Percentiles rank a stretch among this genome's conserved stretches.
These are phyloP conservation scores for Arachnopeziza araneosa DNA, from an alignment of 2,329 filamentous ascomycete species.

Conservation along the genomic window DNA sequence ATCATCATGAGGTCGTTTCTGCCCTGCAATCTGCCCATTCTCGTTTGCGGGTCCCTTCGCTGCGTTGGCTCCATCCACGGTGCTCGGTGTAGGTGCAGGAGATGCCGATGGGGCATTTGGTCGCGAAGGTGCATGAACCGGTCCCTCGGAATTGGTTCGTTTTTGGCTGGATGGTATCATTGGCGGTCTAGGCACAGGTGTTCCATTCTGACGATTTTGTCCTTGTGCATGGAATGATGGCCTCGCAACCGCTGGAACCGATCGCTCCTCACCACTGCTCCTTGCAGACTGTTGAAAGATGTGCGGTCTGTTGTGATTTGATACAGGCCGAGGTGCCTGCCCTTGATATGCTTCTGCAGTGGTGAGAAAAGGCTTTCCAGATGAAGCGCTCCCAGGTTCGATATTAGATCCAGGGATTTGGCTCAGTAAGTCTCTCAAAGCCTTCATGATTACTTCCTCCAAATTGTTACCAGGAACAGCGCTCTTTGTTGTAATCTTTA, in stretches of 20 bases:
- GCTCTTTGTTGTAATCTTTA: slow-evolving; percentile 12
- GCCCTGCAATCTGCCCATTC: slow-evolving; percentile 13
- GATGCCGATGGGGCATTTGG: slow-evolving; percentile 19
- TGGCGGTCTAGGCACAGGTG: slow-evolving; percentile 26
- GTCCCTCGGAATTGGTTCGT: slow-evolving; percentile 21
- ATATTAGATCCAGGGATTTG: slow-evolving; percentile 18
- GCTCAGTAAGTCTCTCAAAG: slow-evolving; percentile 22
- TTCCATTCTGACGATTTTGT: slow-evolving; percentile 16
- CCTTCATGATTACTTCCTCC: slow-evolving; percentile 16
- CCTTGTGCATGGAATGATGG: slow-evolving; percentile 25
- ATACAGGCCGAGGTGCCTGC: not conserved
- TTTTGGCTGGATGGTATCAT: slow-evolving; percentile 24
- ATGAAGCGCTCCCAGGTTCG: not conserved
- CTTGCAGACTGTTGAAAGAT: not conserved
- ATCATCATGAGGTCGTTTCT: slow-evolving; percentile 23
- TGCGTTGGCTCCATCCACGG: slow-evolving; percentile 16
- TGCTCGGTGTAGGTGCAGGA: slow-evolving; percentile 14
- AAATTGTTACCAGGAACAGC: slow-evolving; percentile 1
- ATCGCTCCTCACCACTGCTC: slow-evolving; percentile 11
- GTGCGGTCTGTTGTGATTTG: not conserved
- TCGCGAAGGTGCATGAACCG: slow-evolving; percentile 15
- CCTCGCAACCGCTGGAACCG: slow-evolving; percentile 21
- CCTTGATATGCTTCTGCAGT: not conserved
- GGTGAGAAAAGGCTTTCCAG: not conserved
- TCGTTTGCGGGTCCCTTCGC: slow-evolving; percentile 7